Percentiles rank a stretch among this genome's conserved stretches.
Conservation (phyloP, 371 early-diverging fungal species). For the Dichotomocladium elegans region DNA sequence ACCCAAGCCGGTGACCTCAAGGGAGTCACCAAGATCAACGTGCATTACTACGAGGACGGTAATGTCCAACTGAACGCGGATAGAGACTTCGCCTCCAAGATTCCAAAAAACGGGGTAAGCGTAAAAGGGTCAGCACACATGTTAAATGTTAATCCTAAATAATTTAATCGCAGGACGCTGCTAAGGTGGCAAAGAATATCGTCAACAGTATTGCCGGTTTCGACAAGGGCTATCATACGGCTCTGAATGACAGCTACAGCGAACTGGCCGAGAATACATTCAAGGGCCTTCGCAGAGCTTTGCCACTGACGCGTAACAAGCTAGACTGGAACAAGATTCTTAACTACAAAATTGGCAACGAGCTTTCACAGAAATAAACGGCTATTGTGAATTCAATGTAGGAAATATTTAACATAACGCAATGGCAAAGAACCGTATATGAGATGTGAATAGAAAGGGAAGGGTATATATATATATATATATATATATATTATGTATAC, state of each 20-base stretch:
- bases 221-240: constrained; percentile 80
- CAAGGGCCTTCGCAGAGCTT: constrained; percentile 83
- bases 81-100: constrained; percentile 54
- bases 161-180: too few species aligned
- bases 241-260: constrained; percentile 78
- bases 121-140: neutral
- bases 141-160: too few species aligned
- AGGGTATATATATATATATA: neutral
- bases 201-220: constrained; percentile 63
- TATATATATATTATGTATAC: constrained; percentile 1
- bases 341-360: constrained; percentile 58
- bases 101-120: constrained; percentile 21
- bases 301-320: constrained; percentile 90
- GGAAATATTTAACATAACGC: too few species aligned
- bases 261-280: constrained; percentile 85
- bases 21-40: constrained; percentile 71
- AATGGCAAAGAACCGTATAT: neutral
- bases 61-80: constrained; percentile 91
- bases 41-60: constrained; percentile 98
- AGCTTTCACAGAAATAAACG: constrained; percentile 39
- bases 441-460: neutral
- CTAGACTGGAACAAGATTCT: constrained; percentile 88
- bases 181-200: constrained; percentile 49
- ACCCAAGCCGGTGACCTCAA: constrained; percentile 56
- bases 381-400: too few species aligned